Conservation (phyloP, 129 eudicot species). For the Pulicaria dysenterica region DNA sequence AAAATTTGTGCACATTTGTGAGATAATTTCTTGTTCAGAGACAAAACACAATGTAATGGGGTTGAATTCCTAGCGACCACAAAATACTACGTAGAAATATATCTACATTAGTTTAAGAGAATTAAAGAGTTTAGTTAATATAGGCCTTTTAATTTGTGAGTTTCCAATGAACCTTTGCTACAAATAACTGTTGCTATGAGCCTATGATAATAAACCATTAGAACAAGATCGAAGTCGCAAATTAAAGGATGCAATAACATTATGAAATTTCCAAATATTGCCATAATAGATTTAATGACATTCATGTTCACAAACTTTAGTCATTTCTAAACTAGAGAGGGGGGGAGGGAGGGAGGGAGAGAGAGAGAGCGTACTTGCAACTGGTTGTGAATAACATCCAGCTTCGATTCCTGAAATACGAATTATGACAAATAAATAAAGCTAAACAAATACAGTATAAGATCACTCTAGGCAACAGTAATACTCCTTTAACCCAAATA, state of each 20-base stretch:
- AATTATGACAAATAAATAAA: background rate
- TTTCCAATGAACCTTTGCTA: background rate
- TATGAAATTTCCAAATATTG: background rate
- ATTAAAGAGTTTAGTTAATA: background rate
- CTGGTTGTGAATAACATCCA: slow-evolving; percentile 62
- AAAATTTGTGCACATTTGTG: too few relatives aligned
- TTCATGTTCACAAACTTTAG: slow-evolving; percentile 14
- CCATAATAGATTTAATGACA: slow-evolving; percentile 3
- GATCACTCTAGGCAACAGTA: slow-evolving; percentile 10
- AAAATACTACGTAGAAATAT: background rate
- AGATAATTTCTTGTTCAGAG: too few relatives aligned
- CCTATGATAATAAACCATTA: slow-evolving; percentile 6
- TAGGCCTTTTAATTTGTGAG: background rate
- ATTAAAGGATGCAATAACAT: background rate
- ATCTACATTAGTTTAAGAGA: slow-evolving; percentile 2
- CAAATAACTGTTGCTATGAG: background rate
- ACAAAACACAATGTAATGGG: too few relatives aligned
- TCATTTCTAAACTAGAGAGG: background rate
- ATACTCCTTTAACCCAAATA: slow-evolving; percentile 16
- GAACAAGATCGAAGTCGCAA: slow-evolving; percentile 14
- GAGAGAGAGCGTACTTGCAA: slow-evolving; percentile 51
- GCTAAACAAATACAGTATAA: background rate
- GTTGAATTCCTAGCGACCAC: too few relatives aligned
- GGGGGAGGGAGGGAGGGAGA: slow-evolving; percentile 8
- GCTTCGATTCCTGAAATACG: slow-evolving; percentile 70